Evolutionary conservation across 352 stramenopile genomes (phyloP).

Genomic region (Stephanocyclus meneghinianus): DNA sequence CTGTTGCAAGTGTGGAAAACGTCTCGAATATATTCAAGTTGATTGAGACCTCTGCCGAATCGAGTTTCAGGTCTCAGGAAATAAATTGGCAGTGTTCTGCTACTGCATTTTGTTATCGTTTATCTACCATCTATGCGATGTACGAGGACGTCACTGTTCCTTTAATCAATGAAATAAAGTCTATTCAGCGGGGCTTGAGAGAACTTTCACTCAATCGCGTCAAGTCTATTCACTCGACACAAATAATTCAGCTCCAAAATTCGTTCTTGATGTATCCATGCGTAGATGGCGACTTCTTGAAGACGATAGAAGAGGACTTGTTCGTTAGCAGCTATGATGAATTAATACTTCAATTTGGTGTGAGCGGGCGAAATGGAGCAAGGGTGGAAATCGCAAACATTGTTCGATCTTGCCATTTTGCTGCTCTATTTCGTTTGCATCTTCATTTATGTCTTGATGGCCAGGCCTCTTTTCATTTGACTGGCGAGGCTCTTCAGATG

Average conservation of each 20-base stretch:
- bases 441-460: slow-evolving; percentile 34
- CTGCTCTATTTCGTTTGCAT: slow-evolving; percentile 48
- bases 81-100: slow-evolving; percentile 76
- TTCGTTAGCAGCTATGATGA: slow-evolving; percentile 39
- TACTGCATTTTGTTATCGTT: slow-evolving; percentile 63
- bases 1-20: slow-evolving; percentile 54
- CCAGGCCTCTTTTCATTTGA: slow-evolving; percentile 3
- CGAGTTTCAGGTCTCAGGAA: slow-evolving; percentile 50
- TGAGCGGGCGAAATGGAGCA: slow-evolving; percentile 12
- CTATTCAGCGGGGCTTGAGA: slow-evolving; percentile 68
- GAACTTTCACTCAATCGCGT: slow-evolving; percentile 37
- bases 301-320: slow-evolving; percentile 31
- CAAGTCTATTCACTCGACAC: slow-evolving; percentile 25
- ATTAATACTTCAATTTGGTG: slow-evolving; percentile 51
- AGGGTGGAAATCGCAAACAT: slow-evolving; percentile 43
- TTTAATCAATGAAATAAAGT: slow-evolving; percentile 68
- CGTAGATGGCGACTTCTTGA: slow-evolving; percentile 19
- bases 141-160: slow-evolving; percentile 82
- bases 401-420: slow-evolving; percentile 45
- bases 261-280: slow-evolving; percentile 54
- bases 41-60: slow-evolving; percentile 40
- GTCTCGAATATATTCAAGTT: slow-evolving; percentile 57
- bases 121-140: slow-evolving; percentile 63
- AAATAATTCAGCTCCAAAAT: slow-evolving; percentile 53
- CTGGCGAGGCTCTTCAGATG: slow-evolving; percentile 23